A percentile compares a stretch with the other conserved stretches of the same genome.
These are phyloP conservation scores for Emergomyces pasteurianus DNA, from an alignment of 2,329 filamentous ascomycete genomes.

Conservation along the genomic window DNA sequence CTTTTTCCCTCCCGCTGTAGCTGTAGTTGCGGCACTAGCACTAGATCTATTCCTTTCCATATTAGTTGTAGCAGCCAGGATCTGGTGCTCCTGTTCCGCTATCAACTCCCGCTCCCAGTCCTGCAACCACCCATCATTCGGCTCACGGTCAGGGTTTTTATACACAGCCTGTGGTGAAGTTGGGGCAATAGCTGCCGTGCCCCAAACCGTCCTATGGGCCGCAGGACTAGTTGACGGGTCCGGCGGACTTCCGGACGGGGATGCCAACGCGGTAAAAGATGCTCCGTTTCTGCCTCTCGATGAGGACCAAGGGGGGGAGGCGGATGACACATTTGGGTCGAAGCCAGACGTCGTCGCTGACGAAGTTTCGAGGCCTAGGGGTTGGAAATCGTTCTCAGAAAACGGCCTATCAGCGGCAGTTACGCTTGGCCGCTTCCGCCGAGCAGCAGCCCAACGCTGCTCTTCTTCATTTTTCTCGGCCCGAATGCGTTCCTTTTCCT, in stretches of 20 bases:
- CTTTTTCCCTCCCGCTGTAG: conserved; percentile 36
- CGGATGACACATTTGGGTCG: conserved; percentile 24
- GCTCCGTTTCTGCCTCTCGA: conserved; percentile 25
- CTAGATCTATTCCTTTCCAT: neutral
- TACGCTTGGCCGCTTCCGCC: conserved; percentile 47
- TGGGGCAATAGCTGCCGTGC: conserved; percentile 57
- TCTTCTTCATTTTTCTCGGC: conserved; percentile 71
- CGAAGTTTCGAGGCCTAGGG: conserved; percentile 34
- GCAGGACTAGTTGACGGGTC: conserved; percentile 29
- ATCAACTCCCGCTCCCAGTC: conserved; percentile 66
- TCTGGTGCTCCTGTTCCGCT: conserved; percentile 14
- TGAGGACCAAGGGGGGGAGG: conserved; percentile 31
- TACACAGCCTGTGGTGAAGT: conserved; percentile 43
- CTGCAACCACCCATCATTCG: conserved; percentile 75
- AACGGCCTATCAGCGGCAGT: conserved; percentile 35
- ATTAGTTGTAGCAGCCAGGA: conserved; percentile 5
- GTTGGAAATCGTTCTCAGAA: conserved; percentile 53
- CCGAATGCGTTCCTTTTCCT: conserved; percentile 72
- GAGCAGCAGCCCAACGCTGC: conserved; percentile 53
- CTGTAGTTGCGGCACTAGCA: conserved; percentile 1
- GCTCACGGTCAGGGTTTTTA: conserved; percentile 24
- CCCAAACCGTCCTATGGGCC: conserved; percentile 66
- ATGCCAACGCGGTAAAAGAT: conserved; percentile 47
- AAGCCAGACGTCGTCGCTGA: conserved; percentile 8
- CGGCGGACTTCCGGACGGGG: conserved; percentile 69